phyloP scores from a whole-genome alignment of 73 alveolate species.

The Uronychia setigera region DNA sequence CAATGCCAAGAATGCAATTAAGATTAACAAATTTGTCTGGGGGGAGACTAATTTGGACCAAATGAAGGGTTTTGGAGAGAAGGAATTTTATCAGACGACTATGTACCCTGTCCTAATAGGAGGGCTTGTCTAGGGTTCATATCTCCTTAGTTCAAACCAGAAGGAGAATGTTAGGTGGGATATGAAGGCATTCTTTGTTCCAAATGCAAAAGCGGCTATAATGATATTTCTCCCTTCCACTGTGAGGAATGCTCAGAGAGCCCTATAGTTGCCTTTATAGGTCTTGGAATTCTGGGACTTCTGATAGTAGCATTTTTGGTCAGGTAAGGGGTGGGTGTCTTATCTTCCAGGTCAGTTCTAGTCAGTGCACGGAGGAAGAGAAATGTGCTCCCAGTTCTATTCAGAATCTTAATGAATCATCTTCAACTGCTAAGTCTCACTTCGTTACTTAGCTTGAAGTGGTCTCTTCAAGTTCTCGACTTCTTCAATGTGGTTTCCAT shows the following conservation, averaged over 20 bases:
- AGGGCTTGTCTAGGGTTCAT: neutral
- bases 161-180: neutral
- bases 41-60: neutral
- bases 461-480: conserved; percentile 48
- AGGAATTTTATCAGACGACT: neutral
- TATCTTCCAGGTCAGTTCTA: neutral
- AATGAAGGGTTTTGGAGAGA: neutral
- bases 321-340: neutral
- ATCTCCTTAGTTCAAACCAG: neutral
- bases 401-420: conserved; percentile 52
- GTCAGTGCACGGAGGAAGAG: conserved; percentile 11
- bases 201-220: neutral
- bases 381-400: conserved; percentile 39
- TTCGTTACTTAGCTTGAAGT: conserved; percentile 41
- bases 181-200: neutral
- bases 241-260: neutral
- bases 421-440: conserved; percentile 42
- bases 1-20: neutral
- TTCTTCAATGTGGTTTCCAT: conserved; percentile 23
- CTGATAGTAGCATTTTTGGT: neutral
- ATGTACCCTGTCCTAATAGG: neutral
- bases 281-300: neutral
- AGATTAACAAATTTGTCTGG: neutral
- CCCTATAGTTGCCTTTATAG: neutral
- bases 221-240: neutral